phyloP scores from a whole-genome alignment of 768 basidiomycete genomes.

The Suillus luteus region DNA sequence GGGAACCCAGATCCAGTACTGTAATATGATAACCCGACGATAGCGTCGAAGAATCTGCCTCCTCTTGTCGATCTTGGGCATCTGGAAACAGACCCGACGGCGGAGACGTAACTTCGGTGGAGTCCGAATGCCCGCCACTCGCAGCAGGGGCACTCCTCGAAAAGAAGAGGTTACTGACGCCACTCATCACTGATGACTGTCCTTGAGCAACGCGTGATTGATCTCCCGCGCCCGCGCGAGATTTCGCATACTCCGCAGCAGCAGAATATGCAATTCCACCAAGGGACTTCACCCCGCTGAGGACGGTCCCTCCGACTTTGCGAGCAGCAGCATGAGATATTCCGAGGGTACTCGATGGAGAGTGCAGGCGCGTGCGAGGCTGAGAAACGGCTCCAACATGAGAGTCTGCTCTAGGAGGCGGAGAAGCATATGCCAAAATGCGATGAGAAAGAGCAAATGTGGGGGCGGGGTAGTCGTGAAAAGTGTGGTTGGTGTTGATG shows the following conservation, averaged over 20 bases:
- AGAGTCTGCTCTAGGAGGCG: slow-evolving; percentile 31
- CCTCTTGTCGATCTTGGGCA: slow-evolving; percentile 8
- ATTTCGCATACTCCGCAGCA: slow-evolving; percentile 42
- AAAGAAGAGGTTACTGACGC: slow-evolving; percentile 45
- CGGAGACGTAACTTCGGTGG: slow-evolving; percentile 6
- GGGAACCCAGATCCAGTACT: slow-evolving; percentile 54
- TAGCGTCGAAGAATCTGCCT: slow-evolving; percentile 4
- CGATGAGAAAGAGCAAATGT: slow-evolving; percentile 63
- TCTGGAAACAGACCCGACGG: background rate
- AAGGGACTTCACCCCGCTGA: slow-evolving; percentile 64
- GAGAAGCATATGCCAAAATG: slow-evolving; percentile 61
- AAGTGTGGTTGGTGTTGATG: slow-evolving; percentile 10
- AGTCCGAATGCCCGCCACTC: slow-evolving; percentile 20
- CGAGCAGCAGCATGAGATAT: slow-evolving; percentile 52
- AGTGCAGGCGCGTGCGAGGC: slow-evolving; percentile 26
- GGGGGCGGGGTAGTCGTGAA: slow-evolving; percentile 36
- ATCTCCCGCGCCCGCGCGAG: slow-evolving; percentile 29
- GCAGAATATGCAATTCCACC: slow-evolving; percentile 63
- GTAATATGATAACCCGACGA: slow-evolving; percentile 50
- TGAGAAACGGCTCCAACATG: slow-evolving; percentile 19
- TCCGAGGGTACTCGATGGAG: slow-evolving; percentile 30
- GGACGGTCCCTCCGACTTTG: slow-evolving; percentile 60
- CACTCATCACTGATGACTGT: slow-evolving; percentile 27
- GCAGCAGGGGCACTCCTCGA: slow-evolving; percentile 65
- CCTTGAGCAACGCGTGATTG: slow-evolving; percentile 9